Evolutionary conservation across 75 land plant species (phyloP), one percentile per base, ranked within the genome.

Genomic region (Pinus tabuliformis): DNA sequence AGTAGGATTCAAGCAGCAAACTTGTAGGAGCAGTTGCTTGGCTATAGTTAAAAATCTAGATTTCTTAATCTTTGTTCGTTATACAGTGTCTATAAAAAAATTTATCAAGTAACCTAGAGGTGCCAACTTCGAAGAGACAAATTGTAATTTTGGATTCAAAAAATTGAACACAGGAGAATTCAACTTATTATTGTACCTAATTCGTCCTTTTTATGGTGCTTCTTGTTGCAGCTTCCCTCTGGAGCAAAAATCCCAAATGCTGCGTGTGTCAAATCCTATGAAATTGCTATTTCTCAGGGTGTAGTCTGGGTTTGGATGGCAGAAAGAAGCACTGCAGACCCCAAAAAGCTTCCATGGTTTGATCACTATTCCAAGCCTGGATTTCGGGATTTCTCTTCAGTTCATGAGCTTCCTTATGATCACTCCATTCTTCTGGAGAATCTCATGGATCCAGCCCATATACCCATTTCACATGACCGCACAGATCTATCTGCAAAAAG

Each of bases 251-350:
- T 95, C 36, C 98, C 98, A 12, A 75, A 72, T 42, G 62, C 89
- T 36, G 98, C 98, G 16, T 93, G 98, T 80, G 74, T 76, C 2
- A 83, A 64, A 58, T 76, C 93, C 14, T 95, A 95, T 37, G 83
- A 85, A 28, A 84, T 91, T 63, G 78, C 71, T 28, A 92, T 91
- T 60, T 95, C 98, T 16, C 98, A 93, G 65, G 96, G 96, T 13
- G 98, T 95, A 52, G 77, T 95, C 11, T 95, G 98, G 98, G 91
- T 89, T 14, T 95, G 98, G 98, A 88, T 95, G 93, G 90, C 89
- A 13, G 79, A 78, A 14, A 88, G 78, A 52, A 85, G 58, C 17
- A 76, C 83, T 15, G 89, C 93, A 22, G 85, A 89, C 21, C 59
- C 42, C 28, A 36, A 56, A 16, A 93, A 89, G 78, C 75, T 95